phyloP scores from a whole-genome alignment of 2,329 filamentous ascomycete genomes.

The Sarocladiaceae sp. region DNA sequence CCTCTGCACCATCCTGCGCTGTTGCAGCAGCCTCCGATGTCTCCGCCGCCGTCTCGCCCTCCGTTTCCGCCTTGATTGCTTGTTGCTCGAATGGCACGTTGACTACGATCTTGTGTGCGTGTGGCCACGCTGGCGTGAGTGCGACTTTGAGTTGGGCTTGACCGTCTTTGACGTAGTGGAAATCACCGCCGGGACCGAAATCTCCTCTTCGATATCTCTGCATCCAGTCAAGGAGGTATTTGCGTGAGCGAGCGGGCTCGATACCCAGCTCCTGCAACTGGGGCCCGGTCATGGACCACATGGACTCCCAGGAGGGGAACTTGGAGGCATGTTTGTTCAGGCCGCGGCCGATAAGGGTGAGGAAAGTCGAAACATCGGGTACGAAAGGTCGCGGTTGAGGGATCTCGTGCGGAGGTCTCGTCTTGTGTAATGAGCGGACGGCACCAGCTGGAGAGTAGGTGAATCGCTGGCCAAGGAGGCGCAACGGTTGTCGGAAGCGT shows the following conservation, averaged over 20 bases:
- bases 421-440: conserved; percentile 34
- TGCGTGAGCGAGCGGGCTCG: conserved; percentile 73
- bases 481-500: conserved; percentile 25
- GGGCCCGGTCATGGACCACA: conserved; percentile 73
- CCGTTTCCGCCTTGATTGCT: neutral
- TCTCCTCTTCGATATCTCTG: conserved; percentile 74
- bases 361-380: conserved; percentile 78
- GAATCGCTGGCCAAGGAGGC: conserved; percentile 24
- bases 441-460: conserved; percentile 28
- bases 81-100: conserved; percentile 41
- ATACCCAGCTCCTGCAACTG: conserved; percentile 80
- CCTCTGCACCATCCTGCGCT: conserved; percentile 18
- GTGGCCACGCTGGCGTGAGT: conserved; percentile 29
- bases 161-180: conserved; percentile 60
- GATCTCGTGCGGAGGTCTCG: conserved; percentile 31
- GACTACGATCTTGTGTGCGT: conserved; percentile 45
- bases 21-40: conserved; percentile 15
- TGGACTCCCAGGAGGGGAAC: conserved; percentile 81
- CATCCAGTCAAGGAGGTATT: conserved; percentile 83
- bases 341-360: conserved; percentile 83
- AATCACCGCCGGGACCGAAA: conserved; percentile 77
- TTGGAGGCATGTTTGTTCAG: conserved; percentile 78
- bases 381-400: conserved; percentile 78
- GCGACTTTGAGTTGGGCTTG: conserved; percentile 44
- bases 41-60: conserved; percentile 21